phyloP scores from a whole-genome alignment of 208 protist genomes.

The Leishmania amazonensis region DNA sequence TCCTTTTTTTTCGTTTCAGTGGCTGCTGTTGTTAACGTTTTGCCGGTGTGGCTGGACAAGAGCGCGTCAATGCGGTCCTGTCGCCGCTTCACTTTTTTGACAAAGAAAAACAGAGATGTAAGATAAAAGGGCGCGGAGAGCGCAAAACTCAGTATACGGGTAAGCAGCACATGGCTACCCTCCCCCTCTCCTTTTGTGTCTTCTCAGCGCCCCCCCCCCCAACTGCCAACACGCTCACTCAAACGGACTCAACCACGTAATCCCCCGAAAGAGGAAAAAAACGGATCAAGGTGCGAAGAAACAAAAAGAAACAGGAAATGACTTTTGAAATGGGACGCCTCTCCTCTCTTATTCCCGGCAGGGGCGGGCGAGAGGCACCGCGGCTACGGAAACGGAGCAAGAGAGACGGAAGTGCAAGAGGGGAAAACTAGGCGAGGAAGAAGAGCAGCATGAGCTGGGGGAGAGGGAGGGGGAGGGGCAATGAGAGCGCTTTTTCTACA shows the following conservation, averaged over 20 bases:
- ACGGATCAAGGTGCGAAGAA: neutral
- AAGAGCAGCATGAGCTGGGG: neutral
- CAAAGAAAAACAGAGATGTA: too few species aligned
- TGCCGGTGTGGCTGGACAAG: neutral
- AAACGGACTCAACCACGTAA: neutral
- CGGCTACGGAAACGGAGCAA: neutral
- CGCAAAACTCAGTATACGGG: neutral
- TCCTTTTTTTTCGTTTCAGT: neutral
- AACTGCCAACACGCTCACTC: neutral
- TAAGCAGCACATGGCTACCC: neutral
- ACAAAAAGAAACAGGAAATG: neutral
- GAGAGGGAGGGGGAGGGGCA: neutral
- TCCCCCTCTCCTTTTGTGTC: neutral
- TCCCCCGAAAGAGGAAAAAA: neutral
- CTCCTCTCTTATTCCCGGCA: neutral
- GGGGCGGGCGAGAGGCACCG: neutral
- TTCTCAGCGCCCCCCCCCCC: neutral
- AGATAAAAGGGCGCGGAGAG: neutral
- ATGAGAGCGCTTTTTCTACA: neutral
- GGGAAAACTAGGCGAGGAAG: neutral
- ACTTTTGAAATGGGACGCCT: neutral
- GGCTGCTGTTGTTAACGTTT: neutral
- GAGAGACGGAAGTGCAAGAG: neutral
- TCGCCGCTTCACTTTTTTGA: neutral
- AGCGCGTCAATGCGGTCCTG: neutral